A percentile compares a stretch with the other conserved stretches of the same genome.
These are phyloP conservation scores for Hypoxylon lienhwacheense DNA, from an alignment of 495 filamentous ascomycete species.

Conservation along the genomic window DNA sequence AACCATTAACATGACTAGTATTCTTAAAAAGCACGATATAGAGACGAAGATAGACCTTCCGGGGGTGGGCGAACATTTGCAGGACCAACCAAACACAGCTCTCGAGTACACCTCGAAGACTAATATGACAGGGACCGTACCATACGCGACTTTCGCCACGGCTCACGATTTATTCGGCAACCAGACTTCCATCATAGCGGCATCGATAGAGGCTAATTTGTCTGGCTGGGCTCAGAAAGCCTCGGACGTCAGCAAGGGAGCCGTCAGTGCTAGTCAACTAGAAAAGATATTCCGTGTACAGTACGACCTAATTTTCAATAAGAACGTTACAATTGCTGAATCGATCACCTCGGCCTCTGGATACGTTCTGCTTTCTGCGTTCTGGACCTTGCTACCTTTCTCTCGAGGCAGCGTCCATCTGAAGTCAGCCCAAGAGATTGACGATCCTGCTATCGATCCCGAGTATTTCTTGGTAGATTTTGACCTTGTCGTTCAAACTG, in stretches of 20 bases:
- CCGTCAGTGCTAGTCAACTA: conserved; percentile 35
- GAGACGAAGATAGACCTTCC: conserved; percentile 45
- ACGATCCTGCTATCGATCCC: conserved; percentile 40
- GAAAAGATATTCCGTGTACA: conserved; percentile 47
- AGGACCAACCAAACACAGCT: conserved; percentile 46
- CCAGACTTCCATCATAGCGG: conserved; percentile 23
- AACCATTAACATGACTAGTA: conserved; percentile 14
- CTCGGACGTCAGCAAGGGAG: conserved; percentile 35
- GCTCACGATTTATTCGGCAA: conserved; percentile 32
- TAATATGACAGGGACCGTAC: conserved; percentile 20
- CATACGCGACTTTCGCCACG: conserved; percentile 43
- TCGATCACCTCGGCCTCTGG: conserved; percentile 38
- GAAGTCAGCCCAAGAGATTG: conserved; percentile 40
- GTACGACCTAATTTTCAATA: conserved; percentile 48
- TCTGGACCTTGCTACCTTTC: conserved; percentile 49
- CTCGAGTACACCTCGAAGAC: conserved; percentile 19
- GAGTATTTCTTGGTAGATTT: conserved; percentile 41
- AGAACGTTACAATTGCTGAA: conserved; percentile 48
- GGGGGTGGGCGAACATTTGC: conserved; percentile 54
- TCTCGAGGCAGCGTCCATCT: conserved; percentile 50
- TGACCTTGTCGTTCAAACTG: conserved; percentile 37
- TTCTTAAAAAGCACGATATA: conserved; percentile 44
- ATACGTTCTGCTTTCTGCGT: conserved; percentile 37
- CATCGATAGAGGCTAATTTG: conserved; percentile 23
- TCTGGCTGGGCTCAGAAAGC: conserved; percentile 38